phyloP scores from a whole-genome alignment of 352 stramenopile species.

The Phytophthora syringae region DNA sequence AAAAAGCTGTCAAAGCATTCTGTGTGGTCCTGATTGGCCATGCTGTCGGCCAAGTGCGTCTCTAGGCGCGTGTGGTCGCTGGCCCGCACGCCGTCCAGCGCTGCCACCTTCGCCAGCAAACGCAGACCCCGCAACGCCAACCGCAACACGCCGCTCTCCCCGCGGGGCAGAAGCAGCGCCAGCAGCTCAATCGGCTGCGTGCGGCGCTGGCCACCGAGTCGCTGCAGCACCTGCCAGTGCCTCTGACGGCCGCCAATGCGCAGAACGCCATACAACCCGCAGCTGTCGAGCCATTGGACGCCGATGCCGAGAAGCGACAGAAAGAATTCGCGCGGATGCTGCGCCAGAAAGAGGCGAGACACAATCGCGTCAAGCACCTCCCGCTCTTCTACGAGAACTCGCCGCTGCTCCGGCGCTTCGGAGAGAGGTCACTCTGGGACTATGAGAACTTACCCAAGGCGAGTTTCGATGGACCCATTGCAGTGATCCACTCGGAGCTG shows the following conservation, averaged over 20 bases:
- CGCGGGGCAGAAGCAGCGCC: constrained; percentile 48
- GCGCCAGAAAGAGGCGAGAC: constrained; percentile 54
- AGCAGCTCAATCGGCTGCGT: constrained; percentile 51
- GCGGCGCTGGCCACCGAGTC: constrained; percentile 37
- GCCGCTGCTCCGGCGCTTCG: constrained; percentile 54
- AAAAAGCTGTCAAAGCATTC: too few species aligned
- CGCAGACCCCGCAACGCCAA: constrained; percentile 29
- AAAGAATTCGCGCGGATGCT: constrained; percentile 65
- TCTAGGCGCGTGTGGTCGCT: constrained; percentile 1
- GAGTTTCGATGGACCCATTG: constrained; percentile 58
- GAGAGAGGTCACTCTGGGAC: constrained; percentile 51
- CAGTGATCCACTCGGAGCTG: constrained; percentile 66
- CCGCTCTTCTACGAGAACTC: constrained; percentile 75
- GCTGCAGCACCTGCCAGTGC: constrained; percentile 19
- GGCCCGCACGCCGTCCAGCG: background rate
- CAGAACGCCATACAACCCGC: background rate
- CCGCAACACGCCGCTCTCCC: constrained; percentile 20
- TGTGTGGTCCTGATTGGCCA: background rate
- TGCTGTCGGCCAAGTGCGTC: constrained; percentile 14
- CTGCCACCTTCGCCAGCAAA: constrained; percentile 47
- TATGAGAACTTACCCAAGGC: constrained; percentile 59
- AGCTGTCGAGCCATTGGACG: background rate
- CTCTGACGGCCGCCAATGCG: background rate
- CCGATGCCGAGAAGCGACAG: constrained; percentile 12
- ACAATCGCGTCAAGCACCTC: constrained; percentile 64